Base-by-base conservation (phyloP, 2,329 filamentous ascomycete species). In the Mariannaea sp. region DNA sequence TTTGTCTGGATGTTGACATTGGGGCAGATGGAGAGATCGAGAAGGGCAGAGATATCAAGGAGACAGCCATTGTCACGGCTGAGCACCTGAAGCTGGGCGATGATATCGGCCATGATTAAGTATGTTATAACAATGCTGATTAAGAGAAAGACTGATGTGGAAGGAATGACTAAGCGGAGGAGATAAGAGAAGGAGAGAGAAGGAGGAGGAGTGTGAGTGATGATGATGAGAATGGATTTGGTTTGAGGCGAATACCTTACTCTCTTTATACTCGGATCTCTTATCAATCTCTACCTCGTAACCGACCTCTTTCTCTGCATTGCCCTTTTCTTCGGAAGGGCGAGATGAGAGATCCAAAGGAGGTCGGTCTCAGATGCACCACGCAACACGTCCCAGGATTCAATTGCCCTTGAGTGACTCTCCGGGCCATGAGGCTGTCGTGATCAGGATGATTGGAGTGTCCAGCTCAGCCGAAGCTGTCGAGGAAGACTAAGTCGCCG, bases 1-100 rank as follows among this genome's bases (percentile, higher is more conserved):
- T 56, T 40, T 29, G 57, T 53, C 38, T 53, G 49, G 53, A 65
- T 47, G 35, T 62, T 52, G 48, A 65, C 54, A 19, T 50, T 60
- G 40, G 60, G 55, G 58, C 63, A 65, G 39, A 58, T 27, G 45
- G 41, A 49, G 35, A 57, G 44, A 39, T 64, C 54, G 38, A 65
- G 41, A 16, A 65, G 35, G 30, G 60, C 50, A 10, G 60, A 47
- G 38, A 65, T 44, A 51, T 65, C 63, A 20, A 65, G 22, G 30
- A 60, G 38, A 38, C 61, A 65, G 26, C 61, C 63, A 26, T 44
- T 53, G 20, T 61, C 53, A 32, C 52, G 52, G 45, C 49, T 45
- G 57, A 61, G 52, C 20, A 64, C 61, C 53, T 64, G 45, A 19
- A 64, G 53, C 35, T 57, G 55, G 39, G 53, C 50, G 39, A 64